Evolutionary conservation across 495 filamentous ascomycete species (phyloP).

Genomic region (Tuber borchii): DNA sequence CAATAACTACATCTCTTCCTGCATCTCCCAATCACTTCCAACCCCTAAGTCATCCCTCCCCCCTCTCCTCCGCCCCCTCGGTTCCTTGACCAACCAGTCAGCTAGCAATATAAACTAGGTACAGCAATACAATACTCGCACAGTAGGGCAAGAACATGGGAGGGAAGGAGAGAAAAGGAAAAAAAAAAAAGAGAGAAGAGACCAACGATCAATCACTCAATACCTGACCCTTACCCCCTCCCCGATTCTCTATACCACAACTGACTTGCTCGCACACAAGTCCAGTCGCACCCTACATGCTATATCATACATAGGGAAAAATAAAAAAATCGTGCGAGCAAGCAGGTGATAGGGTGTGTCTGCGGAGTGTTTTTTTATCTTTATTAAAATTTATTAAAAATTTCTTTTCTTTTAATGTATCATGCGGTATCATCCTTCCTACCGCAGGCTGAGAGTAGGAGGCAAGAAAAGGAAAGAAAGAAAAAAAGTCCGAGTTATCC

Average conservation of each 20-base stretch:
- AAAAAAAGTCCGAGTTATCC: not conserved
- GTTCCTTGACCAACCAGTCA: not conserved
- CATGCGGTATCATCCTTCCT: not conserved
- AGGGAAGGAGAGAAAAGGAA: not conserved
- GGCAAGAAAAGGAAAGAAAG: not conserved
- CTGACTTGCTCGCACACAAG: not conserved
- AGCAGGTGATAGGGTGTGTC: not conserved
- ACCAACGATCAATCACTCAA: not conserved
- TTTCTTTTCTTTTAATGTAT: not conserved
- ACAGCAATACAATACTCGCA: not conserved
- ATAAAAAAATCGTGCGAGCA: not conserved
- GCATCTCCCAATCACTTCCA: not conserved
- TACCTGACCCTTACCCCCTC: not conserved
- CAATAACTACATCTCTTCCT: not conserved
- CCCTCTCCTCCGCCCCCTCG: not conserved
- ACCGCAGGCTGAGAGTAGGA: not conserved
- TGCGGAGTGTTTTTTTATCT: conserved; percentile 3
- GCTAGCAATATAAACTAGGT: not conserved
- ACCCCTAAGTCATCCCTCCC: not conserved
- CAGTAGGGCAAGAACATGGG: not conserved
- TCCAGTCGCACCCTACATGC: not conserved
- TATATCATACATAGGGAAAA: not conserved
- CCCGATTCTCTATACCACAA: not conserved
- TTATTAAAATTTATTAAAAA: not conserved
- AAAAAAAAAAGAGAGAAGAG: not conserved